These are phyloP conservation scores for Aspergillus fumigatiaffinis DNA, from an alignment of 2,329 filamentous ascomycete genomes.

Conservation along the genomic window DNA sequence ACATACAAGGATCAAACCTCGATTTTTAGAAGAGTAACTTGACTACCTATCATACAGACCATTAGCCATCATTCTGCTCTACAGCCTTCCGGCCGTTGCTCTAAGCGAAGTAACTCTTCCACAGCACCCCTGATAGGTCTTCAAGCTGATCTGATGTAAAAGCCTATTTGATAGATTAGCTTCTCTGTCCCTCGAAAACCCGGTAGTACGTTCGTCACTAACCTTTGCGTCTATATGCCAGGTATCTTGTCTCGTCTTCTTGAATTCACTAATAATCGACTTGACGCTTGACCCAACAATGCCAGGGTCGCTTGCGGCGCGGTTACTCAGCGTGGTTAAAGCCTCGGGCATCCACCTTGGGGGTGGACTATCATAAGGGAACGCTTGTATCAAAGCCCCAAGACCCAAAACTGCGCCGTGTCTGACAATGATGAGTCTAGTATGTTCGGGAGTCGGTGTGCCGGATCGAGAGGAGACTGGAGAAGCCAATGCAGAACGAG, in stretches of 20 bases:
- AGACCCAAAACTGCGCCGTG: constrained; percentile 91
- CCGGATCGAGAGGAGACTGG: constrained; percentile 42
- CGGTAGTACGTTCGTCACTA: constrained; percentile 31
- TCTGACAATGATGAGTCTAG: constrained; percentile 72
- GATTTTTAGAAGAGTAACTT: neutral
- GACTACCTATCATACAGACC: neutral
- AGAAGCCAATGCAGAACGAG: constrained; percentile 36
- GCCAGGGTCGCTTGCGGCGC: constrained; percentile 82
- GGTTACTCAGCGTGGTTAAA: constrained; percentile 75
- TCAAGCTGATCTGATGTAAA: constrained; percentile 92
- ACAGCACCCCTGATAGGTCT: constrained; percentile 90
- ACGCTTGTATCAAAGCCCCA: constrained; percentile 87
- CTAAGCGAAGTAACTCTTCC: constrained; percentile 99
- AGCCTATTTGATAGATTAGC: constrained; percentile 44
- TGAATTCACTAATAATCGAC: constrained; percentile 90
- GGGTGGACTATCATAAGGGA: constrained; percentile 91
- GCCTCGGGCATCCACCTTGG: constrained; percentile 93
- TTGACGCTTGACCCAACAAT: constrained; percentile 96
- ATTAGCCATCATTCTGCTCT: neutral
- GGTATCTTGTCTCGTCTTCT: constrained; percentile 98
- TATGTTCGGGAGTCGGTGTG: constrained; percentile 52
- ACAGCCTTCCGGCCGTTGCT: neutral
- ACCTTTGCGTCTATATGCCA: constrained; percentile 99
- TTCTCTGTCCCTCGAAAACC: neutral
- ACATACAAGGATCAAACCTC: neutral